Evolutionary conservation across 768 basidiomycete genomes (phyloP).

Genomic region (Trametes gibbosa): DNA sequence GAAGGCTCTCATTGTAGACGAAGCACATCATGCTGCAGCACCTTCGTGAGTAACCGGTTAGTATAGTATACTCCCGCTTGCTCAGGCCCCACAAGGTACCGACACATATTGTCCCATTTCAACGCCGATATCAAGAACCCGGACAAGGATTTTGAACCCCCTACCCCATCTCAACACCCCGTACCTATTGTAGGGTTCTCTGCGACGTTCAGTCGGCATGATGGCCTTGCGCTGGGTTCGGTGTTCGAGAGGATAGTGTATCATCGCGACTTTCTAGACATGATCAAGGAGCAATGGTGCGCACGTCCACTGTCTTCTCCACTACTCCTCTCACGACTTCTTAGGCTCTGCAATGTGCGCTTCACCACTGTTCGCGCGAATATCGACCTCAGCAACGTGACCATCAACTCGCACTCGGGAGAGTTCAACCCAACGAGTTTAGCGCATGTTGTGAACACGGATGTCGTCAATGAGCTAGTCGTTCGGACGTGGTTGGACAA

Average conservation of each 20-base stretch:
- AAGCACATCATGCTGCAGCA: constrained; percentile 94
- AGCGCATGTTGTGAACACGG: constrained; percentile 78
- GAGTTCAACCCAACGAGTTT: constrained; percentile 83
- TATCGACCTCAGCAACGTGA: constrained; percentile 66
- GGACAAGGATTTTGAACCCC: constrained; percentile 40
- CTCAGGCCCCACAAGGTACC: constrained; percentile 52
- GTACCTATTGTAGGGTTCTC: constrained; percentile 93
- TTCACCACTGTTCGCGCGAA: constrained; percentile 81
- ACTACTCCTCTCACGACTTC: neutral
- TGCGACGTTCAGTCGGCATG: constrained; percentile 91
- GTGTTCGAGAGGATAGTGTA: constrained; percentile 92
- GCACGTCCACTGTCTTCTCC: neutral
- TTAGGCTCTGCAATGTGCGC: constrained; percentile 79
- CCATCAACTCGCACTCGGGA: constrained; percentile 62
- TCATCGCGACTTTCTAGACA: constrained; percentile 85
- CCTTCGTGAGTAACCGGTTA: constrained; percentile 54
- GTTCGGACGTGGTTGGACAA: constrained; percentile 85
- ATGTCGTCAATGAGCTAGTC: constrained; percentile 71
- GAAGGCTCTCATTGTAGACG: constrained; percentile 84
- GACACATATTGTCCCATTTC: constrained; percentile 82
- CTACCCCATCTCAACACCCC: constrained; percentile 36
- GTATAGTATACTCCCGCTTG: neutral
- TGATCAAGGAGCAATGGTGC: constrained; percentile 92
- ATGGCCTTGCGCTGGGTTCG: constrained; percentile 83
- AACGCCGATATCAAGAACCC: constrained; percentile 60